phyloP scores from a whole-genome alignment of 192 early-diverging fungal genomes.

The Coemansia reversa region DNA sequence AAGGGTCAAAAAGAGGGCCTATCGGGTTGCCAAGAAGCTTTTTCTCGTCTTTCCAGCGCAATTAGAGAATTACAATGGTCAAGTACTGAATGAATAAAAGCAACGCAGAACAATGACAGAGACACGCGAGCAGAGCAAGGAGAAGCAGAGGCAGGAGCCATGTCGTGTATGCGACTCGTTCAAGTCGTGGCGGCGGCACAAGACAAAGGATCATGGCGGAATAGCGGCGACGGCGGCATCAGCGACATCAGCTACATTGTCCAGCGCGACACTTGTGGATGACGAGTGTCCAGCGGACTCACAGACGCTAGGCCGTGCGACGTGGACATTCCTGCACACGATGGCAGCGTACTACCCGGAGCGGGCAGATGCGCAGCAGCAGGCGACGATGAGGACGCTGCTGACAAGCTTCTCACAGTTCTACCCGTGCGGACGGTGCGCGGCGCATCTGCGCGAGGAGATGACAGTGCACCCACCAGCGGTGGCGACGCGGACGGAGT shows the following conservation, averaged over 20 bases:
- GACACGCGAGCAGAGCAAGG: slow-evolving; percentile 29
- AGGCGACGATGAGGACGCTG: slow-evolving; percentile 72
- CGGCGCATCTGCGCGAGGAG: slow-evolving; percentile 77
- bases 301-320: slow-evolving; percentile 76
- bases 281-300: slow-evolving; percentile 82
- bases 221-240: slow-evolving; percentile 18
- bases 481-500: slow-evolving; percentile 64
- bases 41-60: no score
- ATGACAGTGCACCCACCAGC: slow-evolving; percentile 74
- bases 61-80: no score
- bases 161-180: slow-evolving; percentile 79
- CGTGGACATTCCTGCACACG: slow-evolving; percentile 97
- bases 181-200: slow-evolving; percentile 62
- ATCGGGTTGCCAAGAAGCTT: no score
- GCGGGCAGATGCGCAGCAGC: slow-evolving; percentile 66
- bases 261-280: slow-evolving; percentile 22
- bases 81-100: no score
- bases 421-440: slow-evolving; percentile 93
- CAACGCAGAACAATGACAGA: not conserved
- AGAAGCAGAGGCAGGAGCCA: slow-evolving; percentile 57
- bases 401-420: slow-evolving; percentile 75
- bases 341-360: slow-evolving; percentile 97
- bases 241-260: slow-evolving; percentile 10
- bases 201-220: slow-evolving; percentile 48
- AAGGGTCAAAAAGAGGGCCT: no score